Evolutionary conservation across 2,329 filamentous ascomycete genomes (phyloP).

Genomic region (Lizonia empirigonia): DNA sequence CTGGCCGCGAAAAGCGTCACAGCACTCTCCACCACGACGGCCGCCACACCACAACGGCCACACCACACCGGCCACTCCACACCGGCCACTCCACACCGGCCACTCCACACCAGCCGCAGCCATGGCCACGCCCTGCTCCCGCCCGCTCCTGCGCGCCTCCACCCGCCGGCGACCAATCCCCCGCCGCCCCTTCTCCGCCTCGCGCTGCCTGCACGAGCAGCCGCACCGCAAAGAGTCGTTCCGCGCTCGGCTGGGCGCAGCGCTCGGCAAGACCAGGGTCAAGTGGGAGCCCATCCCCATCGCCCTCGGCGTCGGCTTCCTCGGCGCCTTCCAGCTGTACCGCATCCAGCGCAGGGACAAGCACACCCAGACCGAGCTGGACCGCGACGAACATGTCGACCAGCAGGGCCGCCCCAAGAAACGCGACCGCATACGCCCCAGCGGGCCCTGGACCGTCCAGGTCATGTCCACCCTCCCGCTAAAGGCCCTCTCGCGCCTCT

Average conservation of each 20-base stretch:
- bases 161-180: conserved; percentile 20
- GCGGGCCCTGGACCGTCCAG: conserved; percentile 90
- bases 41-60: no score
- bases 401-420: conserved; percentile 54
- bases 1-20: conserved; percentile 27
- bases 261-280: conserved; percentile 68
- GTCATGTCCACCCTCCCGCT: conserved; percentile 92
- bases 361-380: conserved; percentile 47
- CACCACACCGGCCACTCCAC: no score
- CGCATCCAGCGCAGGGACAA: conserved; percentile 66
- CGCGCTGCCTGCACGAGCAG: conserved; percentile 50
- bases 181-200: conserved; percentile 44
- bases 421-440: conserved; percentile 72
- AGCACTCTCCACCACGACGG: conserved; percentile 27
- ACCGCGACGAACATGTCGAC: conserved; percentile 54
- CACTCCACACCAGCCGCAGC: not conserved
- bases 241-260: conserved; percentile 60
- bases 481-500: conserved; percentile 86
- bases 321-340: conserved; percentile 84
- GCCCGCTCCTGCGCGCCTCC: conserved; percentile 26
- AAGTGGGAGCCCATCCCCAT: conserved; percentile 93
- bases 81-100: no score
- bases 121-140: conserved; percentile 38
- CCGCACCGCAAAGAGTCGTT: conserved; percentile 60
- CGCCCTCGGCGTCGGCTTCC: conserved; percentile 80